Conservation (phyloP, 2,329 filamentous ascomycete species). For the Myrmaecium sp. region DNA sequence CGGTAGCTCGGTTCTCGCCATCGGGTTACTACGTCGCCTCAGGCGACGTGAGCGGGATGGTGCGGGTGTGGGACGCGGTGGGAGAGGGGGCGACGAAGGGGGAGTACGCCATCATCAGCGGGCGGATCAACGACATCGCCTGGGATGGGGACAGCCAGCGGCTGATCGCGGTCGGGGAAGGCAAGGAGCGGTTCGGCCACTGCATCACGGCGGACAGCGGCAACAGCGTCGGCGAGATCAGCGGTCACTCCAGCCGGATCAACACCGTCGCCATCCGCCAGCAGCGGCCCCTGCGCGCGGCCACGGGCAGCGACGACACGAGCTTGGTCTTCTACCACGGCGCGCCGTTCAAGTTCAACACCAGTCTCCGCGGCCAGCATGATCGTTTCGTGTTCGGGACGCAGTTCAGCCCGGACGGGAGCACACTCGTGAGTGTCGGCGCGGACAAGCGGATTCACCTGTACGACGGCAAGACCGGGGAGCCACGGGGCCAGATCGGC, state of each 20-base stretch:
- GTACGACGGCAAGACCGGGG: slow-evolving; percentile 92
- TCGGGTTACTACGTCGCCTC: slow-evolving; percentile 91
- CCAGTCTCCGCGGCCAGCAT: slow-evolving; percentile 62
- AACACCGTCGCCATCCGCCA: slow-evolving; percentile 83
- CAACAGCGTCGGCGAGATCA: slow-evolving; percentile 89
- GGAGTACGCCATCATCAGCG: slow-evolving; percentile 87
- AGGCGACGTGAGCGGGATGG: slow-evolving; percentile 68
- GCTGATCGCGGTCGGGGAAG: slow-evolving; percentile 89
- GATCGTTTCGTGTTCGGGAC: slow-evolving; percentile 78
- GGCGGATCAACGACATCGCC: slow-evolving; percentile 86
- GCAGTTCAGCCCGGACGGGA: slow-evolving; percentile 80
- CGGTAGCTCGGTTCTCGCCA: slow-evolving; percentile 83
- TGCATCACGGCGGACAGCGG: slow-evolving; percentile 84
- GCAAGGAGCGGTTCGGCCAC: slow-evolving; percentile 81
- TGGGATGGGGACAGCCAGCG: slow-evolving; percentile 97
- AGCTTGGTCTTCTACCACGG: slow-evolving; percentile 86
- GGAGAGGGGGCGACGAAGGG: slow-evolving; percentile 81
- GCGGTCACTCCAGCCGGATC: slow-evolving; percentile 76
- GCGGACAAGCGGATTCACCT: slow-evolving; percentile 87
- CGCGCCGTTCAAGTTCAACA: slow-evolving; percentile 88
- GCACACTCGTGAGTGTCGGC: slow-evolving; percentile 66
- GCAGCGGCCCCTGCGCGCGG: slow-evolving; percentile 78
- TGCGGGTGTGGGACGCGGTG: slow-evolving; percentile 81
- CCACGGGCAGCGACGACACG: slow-evolving; percentile 80
- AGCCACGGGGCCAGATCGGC: slow-evolving; percentile 59